A percentile compares a stretch with the other conserved stretches of the same genome.
Conservation (phyloP, 306 rosid species). For the Cicer yamashitae region DNA sequence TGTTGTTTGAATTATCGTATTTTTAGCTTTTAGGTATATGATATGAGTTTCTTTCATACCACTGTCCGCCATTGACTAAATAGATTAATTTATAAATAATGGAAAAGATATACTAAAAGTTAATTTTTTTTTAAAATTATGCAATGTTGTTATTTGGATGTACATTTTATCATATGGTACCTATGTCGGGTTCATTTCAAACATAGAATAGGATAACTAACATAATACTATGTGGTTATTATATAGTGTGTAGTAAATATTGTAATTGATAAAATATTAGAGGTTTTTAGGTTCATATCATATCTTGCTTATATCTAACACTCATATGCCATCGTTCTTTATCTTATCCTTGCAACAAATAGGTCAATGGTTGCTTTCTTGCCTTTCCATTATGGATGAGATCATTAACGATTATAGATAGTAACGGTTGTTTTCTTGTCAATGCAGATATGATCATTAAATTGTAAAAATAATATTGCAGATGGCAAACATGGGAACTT, state of each 20-base stretch:
- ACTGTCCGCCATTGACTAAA: neutral
- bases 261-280: neutral
- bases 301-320: neutral
- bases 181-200: neutral
- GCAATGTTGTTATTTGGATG: neutral
- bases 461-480: conserved; percentile 1
- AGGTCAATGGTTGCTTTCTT: neutral
- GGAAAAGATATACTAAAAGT: neutral
- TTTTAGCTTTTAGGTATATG: neutral
- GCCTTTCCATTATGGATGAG: neutral
- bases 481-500: conserved; percentile 14
- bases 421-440: conserved; percentile 28
- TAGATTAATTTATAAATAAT: neutral
- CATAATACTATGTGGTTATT: neutral
- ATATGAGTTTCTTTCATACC: neutral
- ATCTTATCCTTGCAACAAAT: neutral
- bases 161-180: neutral
- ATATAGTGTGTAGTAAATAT: neutral
- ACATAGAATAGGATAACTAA: neutral
- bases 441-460: conserved; percentile 43
- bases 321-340: neutral
- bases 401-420: neutral
- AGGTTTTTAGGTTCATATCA: neutral
- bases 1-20: neutral
- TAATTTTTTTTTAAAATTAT: no score